phyloP scores from a whole-genome alignment of 768 basidiomycete species.

The Russula sp. region DNA sequence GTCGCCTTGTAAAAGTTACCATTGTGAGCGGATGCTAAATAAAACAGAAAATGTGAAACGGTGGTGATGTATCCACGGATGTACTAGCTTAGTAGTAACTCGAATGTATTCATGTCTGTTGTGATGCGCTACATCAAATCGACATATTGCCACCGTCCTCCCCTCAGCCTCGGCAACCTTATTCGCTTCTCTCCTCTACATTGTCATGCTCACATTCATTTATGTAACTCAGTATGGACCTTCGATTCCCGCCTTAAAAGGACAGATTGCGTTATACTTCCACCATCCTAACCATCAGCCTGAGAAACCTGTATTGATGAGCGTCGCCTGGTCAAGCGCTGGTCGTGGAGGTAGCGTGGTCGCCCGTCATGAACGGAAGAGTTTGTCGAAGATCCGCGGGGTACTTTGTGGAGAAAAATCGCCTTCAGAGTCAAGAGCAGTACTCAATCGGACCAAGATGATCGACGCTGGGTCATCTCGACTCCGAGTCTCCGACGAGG shows the following conservation, averaged over 20 bases:
- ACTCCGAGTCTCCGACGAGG: conserved; percentile 24
- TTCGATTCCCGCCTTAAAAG: no score
- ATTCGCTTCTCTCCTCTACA: conserved; percentile 16
- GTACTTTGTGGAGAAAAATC: conserved; percentile 63
- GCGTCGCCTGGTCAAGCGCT: conserved; percentile 78
- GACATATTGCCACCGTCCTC: neutral
- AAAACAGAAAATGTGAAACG: no score
- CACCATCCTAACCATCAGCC: no score
- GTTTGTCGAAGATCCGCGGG: conserved; percentile 66
- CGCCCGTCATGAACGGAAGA: conserved; percentile 96
- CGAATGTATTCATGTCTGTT: no score
- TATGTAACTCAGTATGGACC: no score
- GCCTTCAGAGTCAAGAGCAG: conserved; percentile 37
- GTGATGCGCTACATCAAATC: no score
- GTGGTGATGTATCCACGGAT: no score
- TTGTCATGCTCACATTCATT: conserved; percentile 14
- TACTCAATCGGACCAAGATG: neutral
- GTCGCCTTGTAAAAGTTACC: no score
- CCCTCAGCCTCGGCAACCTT: conserved; percentile 23
- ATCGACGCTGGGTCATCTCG: conserved; percentile 26
- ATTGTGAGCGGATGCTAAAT: no score
- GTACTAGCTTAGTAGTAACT: no score
- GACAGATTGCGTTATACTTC: no score
- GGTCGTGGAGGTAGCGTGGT: conserved; percentile 66
- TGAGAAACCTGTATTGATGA: conserved; percentile 90